Conservation (phyloP, 768 basidiomycete species). For the Russula dissimulans region DNA sequence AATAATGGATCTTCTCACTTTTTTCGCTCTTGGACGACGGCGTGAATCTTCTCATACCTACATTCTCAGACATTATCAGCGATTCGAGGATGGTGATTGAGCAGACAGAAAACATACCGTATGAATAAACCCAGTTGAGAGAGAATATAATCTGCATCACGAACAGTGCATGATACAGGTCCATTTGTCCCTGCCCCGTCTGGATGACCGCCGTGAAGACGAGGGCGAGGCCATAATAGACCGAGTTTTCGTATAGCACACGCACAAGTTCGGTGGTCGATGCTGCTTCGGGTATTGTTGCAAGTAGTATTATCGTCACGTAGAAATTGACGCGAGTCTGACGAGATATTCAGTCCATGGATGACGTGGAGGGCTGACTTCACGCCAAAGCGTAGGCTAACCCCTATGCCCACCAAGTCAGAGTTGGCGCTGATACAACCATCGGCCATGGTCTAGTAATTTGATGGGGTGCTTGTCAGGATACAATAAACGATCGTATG, state of each 20-base stretch:
- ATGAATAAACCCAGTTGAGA: background rate
- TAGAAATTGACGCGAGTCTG: conserved; percentile 11
- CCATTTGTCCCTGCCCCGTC: background rate
- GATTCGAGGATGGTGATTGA: background rate
- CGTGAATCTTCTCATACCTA: background rate
- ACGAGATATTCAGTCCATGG: background rate
- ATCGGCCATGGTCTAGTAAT: background rate
- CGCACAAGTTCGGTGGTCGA: background rate
- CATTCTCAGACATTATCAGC: background rate
- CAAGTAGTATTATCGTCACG: background rate
- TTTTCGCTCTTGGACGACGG: too few species aligned
- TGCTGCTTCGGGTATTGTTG: background rate
- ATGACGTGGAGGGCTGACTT: background rate
- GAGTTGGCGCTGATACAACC: background rate
- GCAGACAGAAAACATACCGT: background rate
- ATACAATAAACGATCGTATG: too few species aligned
- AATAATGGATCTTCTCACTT: too few species aligned
- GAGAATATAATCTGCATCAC: conserved; percentile 8
- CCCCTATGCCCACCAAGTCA: conserved; percentile 10
- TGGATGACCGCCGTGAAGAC: conserved; percentile 6
- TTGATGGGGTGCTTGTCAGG: too few species aligned
- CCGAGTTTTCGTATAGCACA: conserved; percentile 1
- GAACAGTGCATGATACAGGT: conserved; percentile 11
- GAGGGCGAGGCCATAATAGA: conserved; percentile 1
- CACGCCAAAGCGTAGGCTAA: background rate